Evolutionary conservation across 2,329 filamentous ascomycete species (phyloP), one percentile per base, ranked within the genome.

Genomic region (Rhexocercosporidium sp.): DNA sequence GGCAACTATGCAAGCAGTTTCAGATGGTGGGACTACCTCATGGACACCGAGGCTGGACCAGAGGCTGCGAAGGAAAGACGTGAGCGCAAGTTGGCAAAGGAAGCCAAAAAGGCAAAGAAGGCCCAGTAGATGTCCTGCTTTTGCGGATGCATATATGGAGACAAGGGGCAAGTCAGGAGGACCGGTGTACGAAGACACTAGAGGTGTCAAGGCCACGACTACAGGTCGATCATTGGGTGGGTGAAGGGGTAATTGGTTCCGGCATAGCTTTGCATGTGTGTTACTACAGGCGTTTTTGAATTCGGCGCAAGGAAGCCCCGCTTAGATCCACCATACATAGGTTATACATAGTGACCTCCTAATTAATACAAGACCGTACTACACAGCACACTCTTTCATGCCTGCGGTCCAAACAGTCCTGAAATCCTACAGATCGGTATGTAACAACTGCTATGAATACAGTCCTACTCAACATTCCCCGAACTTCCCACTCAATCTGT

Each of bases 1-100:
- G 96, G 96, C 75, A 99, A 99, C 85, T 99, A 98, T 80, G 85
- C 95, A 61, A 97, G 94, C 78, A 97, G 93, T 85, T 99, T 99
- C 89, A 88, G 95, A 80, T 99, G 96, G 96, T 99, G 96, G 96
- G 96, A 99, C 83, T 97, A 92, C 80, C 80, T 90, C 74, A 86
- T 98, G 73, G 94, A 97, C 81, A 99, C 96, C 69, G 95, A 99
- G 86, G 93, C 93, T 71, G 93, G 92, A 62, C 88, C 92, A 44
- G 95, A 96, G 81, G 93, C 95, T 47, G 87, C 91, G 75, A 94
- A 94, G 89, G 87, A 86, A 78, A 90, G 94, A 77, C 88, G 94
- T 68, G 93, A 96, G 81, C 88, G 84, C 80, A 94, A 92, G 87
- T 76, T 84, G 64, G 80, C 87, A 66, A 84, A 91, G 79, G 84